These are phyloP conservation scores for Zostera marina DNA, from an alignment of 116 monocot genomes.

Conservation along the genomic window DNA sequence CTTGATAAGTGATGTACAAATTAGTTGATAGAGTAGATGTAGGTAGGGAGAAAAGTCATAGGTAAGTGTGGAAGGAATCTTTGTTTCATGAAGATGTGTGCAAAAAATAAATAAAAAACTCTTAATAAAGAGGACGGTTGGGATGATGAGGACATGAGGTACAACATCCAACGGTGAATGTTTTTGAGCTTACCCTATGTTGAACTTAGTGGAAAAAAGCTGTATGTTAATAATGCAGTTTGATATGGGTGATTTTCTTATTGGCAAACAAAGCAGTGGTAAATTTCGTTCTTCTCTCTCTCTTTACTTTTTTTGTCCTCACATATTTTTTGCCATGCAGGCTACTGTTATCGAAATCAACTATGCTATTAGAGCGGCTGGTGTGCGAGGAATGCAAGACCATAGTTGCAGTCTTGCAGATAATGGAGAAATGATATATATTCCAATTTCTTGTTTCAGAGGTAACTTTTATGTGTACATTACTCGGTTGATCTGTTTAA, in stretches of 20 bases:
- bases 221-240: constrained; percentile 52
- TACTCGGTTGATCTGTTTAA: background rate
- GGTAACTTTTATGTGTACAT: constrained; percentile 12
- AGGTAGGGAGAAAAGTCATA: too few relatives aligned
- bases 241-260: constrained; percentile 84
- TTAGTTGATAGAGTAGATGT: too few relatives aligned
- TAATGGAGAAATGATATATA: constrained; percentile 48
- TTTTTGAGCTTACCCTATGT: too few relatives aligned
- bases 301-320: background rate
- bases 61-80: too few relatives aligned
- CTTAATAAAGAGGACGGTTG: too few relatives aligned
- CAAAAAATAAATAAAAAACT: too few relatives aligned
- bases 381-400: constrained; percentile 66
- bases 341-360: constrained; percentile 50
- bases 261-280: constrained; percentile 67
- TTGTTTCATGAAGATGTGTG: too few relatives aligned
- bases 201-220: too few relatives aligned
- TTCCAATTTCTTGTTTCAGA: constrained; percentile 28
- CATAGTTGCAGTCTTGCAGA: constrained; percentile 45
- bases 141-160: too few relatives aligned
- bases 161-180: too few relatives aligned
- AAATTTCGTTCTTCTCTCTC: background rate
- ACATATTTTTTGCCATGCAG: constrained; percentile 9
- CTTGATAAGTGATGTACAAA: too few relatives aligned
- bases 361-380: constrained; percentile 60